Evolutionary conservation across 2,329 filamentous ascomycete genomes (phyloP).

Genomic region (Plenodomus lindquistii): DNA sequence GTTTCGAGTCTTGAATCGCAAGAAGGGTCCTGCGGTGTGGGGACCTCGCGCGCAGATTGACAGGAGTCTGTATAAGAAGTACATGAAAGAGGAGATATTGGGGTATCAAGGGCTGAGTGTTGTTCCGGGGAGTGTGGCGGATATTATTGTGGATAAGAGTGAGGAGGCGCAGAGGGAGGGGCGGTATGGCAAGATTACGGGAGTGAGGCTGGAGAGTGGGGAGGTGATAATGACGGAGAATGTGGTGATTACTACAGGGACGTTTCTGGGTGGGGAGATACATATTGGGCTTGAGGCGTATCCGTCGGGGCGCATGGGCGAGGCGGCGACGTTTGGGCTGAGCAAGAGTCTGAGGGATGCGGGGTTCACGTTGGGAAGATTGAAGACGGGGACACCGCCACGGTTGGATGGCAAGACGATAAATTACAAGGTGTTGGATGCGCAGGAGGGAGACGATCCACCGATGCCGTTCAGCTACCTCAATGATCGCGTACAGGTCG

Average conservation of each 20-base stretch:
- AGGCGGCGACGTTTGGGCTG: slow-evolving; percentile 87
- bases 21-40: slow-evolving; percentile 95
- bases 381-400: slow-evolving; percentile 96
- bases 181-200: slow-evolving; percentile 73
- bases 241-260: slow-evolving; percentile 94
- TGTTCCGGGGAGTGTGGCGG: slow-evolving; percentile 84
- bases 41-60: slow-evolving; percentile 96
- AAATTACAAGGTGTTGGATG: slow-evolving; percentile 71
- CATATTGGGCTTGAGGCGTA: slow-evolving; percentile 86
- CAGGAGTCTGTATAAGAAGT: slow-evolving; percentile 79
- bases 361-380: slow-evolving; percentile 82
- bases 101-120: slow-evolving; percentile 79
- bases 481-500: slow-evolving; percentile 74
- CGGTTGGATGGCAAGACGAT: slow-evolving; percentile 82
- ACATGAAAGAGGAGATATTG: slow-evolving; percentile 87
- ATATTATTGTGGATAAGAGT: slow-evolving; percentile 76
- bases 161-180: slow-evolving; percentile 50
- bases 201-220: slow-evolving; percentile 84
- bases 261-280: slow-evolving; percentile 93
- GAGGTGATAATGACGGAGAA: slow-evolving; percentile 77
- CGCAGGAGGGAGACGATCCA: slow-evolving; percentile 80
- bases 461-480: slow-evolving; percentile 91
- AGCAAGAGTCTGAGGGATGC: slow-evolving; percentile 88
- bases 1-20: slow-evolving; percentile 84
- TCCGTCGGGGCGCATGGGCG: slow-evolving; percentile 89